Evolutionary conservation across 441 rosid species (phyloP).

Genomic region (Populus tomentosa): DNA sequence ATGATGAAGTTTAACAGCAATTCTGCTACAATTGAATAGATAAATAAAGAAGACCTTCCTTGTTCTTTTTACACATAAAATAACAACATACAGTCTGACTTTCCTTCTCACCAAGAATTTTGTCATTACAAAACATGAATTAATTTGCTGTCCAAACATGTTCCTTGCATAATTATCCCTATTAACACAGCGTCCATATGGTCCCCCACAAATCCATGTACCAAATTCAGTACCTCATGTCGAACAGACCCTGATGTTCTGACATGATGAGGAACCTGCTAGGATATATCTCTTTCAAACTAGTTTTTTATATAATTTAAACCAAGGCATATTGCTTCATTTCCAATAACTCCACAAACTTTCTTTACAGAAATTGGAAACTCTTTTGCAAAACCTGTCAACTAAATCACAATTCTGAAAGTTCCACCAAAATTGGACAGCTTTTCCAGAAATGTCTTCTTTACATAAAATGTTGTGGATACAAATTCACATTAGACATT

Average conservation of each 20-base stretch:
- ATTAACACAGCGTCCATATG: not conserved
- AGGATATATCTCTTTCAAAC: not conserved
- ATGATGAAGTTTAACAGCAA: not conserved
- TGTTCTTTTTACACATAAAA: not conserved
- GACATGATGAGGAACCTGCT: not conserved
- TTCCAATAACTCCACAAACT: too few relatives aligned
- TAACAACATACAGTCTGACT: not conserved
- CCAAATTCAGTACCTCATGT: not conserved
- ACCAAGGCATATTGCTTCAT: not conserved
- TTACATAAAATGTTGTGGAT: too few relatives aligned
- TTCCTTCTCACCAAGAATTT: not conserved
- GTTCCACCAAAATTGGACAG: too few relatives aligned
- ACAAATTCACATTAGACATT: too few relatives aligned
- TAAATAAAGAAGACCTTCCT: not conserved
- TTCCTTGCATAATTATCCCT: not conserved
- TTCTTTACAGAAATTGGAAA: too few relatives aligned
- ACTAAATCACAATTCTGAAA: too few relatives aligned
- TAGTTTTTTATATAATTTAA: too few relatives aligned
- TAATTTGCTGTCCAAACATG: not conserved
- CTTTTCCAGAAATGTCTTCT: too few relatives aligned
- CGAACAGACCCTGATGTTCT: not conserved
- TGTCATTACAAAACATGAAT: not conserved
- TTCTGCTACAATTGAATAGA: not conserved
- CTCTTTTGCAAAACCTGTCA: too few relatives aligned
- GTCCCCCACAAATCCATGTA: not conserved